Conservation (phyloP, 257 asterid species). For the Apocynum venetum region DNA sequence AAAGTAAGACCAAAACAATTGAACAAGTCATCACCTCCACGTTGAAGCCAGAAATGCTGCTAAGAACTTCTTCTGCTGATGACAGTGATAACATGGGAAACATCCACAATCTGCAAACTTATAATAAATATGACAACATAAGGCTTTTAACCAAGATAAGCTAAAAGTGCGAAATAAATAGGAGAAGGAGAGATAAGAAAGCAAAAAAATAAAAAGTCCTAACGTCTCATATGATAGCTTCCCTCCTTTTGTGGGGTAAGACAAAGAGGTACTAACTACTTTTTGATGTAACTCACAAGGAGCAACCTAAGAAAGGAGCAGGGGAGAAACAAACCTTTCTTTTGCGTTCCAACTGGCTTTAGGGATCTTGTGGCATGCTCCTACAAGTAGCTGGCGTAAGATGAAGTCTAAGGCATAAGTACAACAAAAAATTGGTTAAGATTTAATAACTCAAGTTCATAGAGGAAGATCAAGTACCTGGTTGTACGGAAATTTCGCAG, state of each 20-base stretch:
- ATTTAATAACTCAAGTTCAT: slow-evolving; percentile 18
- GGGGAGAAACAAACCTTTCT: slow-evolving; percentile 58
- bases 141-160: neutral
- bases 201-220: neutral
- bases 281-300: neutral
- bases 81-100: slow-evolving; percentile 72
- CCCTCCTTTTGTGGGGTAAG: neutral
- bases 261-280: neutral
- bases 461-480: slow-evolving; percentile 35
- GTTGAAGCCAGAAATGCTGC: slow-evolving; percentile 43
- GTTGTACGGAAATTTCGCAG: slow-evolving; percentile 71
- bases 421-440: slow-evolving; percentile 1
- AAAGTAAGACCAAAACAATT: neutral
- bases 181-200: neutral
- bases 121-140: neutral
- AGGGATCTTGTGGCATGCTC: slow-evolving; percentile 63
- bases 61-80: slow-evolving; percentile 61
- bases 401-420: slow-evolving; percentile 22
- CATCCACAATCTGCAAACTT: slow-evolving; percentile 75
- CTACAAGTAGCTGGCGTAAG: slow-evolving; percentile 51
- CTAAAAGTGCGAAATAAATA: neutral
- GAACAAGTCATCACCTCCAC: slow-evolving; percentile 51
- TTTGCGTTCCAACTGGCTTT: slow-evolving; percentile 76
- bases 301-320: neutral
- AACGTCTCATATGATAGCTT: neutral